Evolutionary conservation across 352 stramenopile species (phyloP), one percentile per base, ranked within the genome.

Genomic region (Plasmopara muralis): DNA sequence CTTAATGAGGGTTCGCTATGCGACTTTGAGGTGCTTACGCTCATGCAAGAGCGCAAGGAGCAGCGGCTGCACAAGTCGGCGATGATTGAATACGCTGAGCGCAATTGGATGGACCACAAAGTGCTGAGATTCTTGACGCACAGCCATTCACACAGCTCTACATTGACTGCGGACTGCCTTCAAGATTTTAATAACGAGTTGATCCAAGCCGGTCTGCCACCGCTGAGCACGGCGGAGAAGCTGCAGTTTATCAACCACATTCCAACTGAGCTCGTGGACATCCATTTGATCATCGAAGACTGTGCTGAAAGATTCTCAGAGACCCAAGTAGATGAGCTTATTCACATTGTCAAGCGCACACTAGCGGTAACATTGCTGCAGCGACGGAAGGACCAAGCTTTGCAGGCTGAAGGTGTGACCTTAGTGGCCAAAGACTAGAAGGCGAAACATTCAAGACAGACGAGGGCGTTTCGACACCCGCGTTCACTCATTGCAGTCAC

Each of bases 61-160:
- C 66, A 69, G 35, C 76, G 83, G 2, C 61, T 90, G 50, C 79
- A 90, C 68, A 89, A 86, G 62, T 78, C 77, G 6, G 78, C 76
- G 16, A 85, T 71, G 49, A 73, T 80, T 39, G 74, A 77, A 50
- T 90, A 93, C 55, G 80, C 83, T 7, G 83, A 93, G 64, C 76
- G 83, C 68, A 90, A 90, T 68, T 93, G 83, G 83, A 89, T 93
- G 75, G 80, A 93, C 74, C 81, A 89, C 70, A 93, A 93, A 62
- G 76, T 93, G 63, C 74, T 90, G 71, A 93, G 90, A 64, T 90
- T 87, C 64, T 68, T 93, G 20, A 78, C 73, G 31, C 77, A 91
- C 59, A 70, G 58, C 57, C 70, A 87, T 57, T 84, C 77, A 45
- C 61, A 72, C 53, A 74, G 74, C 64, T 72, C 74, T 28, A 63